A percentile compares a stretch with the other conserved stretches of the same genome.
Conservation (phyloP, 768 basidiomycete genomes). For the Pulveroboletus sp. region DNA sequence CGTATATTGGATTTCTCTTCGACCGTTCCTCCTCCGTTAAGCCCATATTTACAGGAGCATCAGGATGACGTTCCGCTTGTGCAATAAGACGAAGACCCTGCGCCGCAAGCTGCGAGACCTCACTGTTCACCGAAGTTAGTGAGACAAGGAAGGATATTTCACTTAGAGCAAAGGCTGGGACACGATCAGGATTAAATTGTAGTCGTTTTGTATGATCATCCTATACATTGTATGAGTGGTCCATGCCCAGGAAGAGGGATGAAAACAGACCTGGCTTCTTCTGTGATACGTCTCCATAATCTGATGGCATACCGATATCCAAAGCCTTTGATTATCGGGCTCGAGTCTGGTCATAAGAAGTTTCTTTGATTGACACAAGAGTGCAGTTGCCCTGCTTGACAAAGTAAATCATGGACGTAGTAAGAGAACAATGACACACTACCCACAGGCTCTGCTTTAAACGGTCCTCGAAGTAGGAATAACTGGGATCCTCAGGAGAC, state of each 20-base stretch:
- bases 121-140: slow-evolving; percentile 65
- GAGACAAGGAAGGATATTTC: slow-evolving; percentile 75
- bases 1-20: slow-evolving; percentile 71
- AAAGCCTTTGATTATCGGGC: slow-evolving; percentile 61
- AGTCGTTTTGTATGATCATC: slow-evolving; percentile 44
- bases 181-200: slow-evolving; percentile 50
- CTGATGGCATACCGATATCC: slow-evolving; percentile 63
- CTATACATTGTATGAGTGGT: slow-evolving; percentile 26
- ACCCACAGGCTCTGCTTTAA: slow-evolving; percentile 48
- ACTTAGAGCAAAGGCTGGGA: slow-evolving; percentile 61
- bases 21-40: slow-evolving; percentile 61
- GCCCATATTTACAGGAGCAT: slow-evolving; percentile 48
- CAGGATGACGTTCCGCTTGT: slow-evolving; percentile 61
- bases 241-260: not conserved
- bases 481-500: slow-evolving; percentile 37
- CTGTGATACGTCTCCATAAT: slow-evolving; percentile 54
- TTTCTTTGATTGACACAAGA: slow-evolving; percentile 52
- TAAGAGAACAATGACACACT: slow-evolving; percentile 11
- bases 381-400: slow-evolving; percentile 17
- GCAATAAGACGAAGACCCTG: slow-evolving; percentile 67
- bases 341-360: slow-evolving; percentile 60
- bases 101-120: slow-evolving; percentile 66
- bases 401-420: not conserved
- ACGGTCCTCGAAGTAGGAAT: slow-evolving; percentile 39
- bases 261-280: slow-evolving; percentile 43